Evolutionary conservation across 179 eudicot genomes (phyloP), one percentile per base, ranked within the genome.

Genomic region (Heliamphora pulchella): DNA sequence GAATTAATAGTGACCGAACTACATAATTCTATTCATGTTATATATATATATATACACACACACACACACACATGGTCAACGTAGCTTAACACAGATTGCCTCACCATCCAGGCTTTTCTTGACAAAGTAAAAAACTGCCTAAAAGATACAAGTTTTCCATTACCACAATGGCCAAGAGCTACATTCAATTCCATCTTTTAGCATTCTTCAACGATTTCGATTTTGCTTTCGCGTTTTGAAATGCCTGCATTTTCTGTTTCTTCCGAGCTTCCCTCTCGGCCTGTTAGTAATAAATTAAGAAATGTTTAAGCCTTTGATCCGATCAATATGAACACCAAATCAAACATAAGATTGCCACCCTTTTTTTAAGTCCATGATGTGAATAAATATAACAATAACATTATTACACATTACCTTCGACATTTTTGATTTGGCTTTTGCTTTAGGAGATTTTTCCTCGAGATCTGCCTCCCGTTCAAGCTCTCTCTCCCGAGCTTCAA

Each of bases 351-450:
- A 43, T 43, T 69, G n/a, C 53, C 14, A 10, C 2, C 68, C 22
- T 1, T 44, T 8, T 46, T 55, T 47, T 15, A 8, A 18, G 50
- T n/a, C 1, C 54, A 44, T 47, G 15, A 31, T 71, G 15, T 78
- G 64, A 66, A n/a, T 13, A 48, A 48, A 46, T 71, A 18, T 0
- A 76, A n/a, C 77, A 11, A 18, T 73, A 61, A 72, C 20, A 18
- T 31, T 31, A 31, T 31, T 31, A 31, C 31, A 31, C 31, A 31
- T 74, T 86, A 92, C 99, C 96, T 96, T 94, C 22, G 97, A 87
- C 99, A 94, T 92, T 89, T 96, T 96, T 59, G 94, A 90, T 87
- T 96, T 96, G 79, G 97, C 93, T 89, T 96, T 96, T 47, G 85
- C 89, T 86, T 96, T 96, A 14, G 94, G 88, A 80, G 94, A 83